Base-by-base conservation (phyloP, 768 basidiomycete species). In the Leccinum longicurvipes region DNA sequence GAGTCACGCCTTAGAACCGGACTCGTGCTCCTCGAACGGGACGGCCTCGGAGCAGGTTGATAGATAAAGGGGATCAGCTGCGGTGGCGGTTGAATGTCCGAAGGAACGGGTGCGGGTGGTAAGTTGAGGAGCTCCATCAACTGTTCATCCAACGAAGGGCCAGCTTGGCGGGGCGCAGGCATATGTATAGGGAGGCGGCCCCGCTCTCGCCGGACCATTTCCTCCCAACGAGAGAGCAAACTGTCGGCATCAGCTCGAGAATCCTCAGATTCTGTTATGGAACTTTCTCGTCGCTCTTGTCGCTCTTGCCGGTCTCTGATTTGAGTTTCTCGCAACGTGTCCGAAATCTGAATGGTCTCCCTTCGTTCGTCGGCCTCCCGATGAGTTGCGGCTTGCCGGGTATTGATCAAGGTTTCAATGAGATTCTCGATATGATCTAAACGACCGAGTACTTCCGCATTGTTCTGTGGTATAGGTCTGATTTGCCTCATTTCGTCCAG, bases 81-180 rank as follows among this genome's bases (percentile, higher is more conserved):
- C 0, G 87, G 86, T 12, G 86, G 80, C 2, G 68, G 72, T 47
- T 78, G 73, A 15, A 80, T 73, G 14, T 72, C 70, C 7, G 72
- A 70, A 15, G 73, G 73, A 6, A 75, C 69, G 1, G 74, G 68
- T 21, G 72, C 70, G 15, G 76, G 72, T 9, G 73, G 75, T 11
- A 81, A 65, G n/a, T 79, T 77, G 25, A 89, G 61, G 31, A 89
- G 76, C 8, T 85, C 82, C 55, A 83, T 80, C 5, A 89, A 67
- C 51, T 82, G 79, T 49, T 86, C 79, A 9, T 81, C 80, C 34
- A 89, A 72, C 0, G 85, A 81, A 4, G 74, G 79, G 8, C 79
- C 81, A 27, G 76, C 56, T n/a, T 64, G 70, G 10, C 67, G 60
- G 6, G 76, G 77, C 5, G 76, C 67, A 6, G 82, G 77, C 9